Conservation (phyloP, 805 yeast genomes). For the Lipomyces kockii region DNA sequence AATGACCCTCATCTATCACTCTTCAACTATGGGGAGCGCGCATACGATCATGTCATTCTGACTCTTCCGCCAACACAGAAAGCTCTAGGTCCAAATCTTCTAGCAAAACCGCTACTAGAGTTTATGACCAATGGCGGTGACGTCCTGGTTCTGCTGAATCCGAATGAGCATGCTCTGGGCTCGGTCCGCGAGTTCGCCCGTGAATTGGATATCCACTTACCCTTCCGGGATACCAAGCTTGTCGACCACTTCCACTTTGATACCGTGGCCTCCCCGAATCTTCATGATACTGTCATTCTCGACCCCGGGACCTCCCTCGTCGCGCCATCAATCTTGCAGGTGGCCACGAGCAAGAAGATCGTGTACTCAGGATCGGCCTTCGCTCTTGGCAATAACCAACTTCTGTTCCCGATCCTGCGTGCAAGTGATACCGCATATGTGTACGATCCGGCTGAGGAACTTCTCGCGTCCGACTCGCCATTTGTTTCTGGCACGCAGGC, state of each 20-base stretch:
- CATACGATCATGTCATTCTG: constrained; percentile 61
- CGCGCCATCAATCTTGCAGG: constrained; percentile 31
- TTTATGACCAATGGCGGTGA: constrained; percentile 76
- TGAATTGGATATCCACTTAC: constrained; percentile 81
- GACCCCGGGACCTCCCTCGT: constrained; percentile 33
- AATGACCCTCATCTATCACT: constrained; percentile 45
- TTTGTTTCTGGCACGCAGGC: constrained; percentile 88
- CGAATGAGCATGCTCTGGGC: constrained; percentile 61
- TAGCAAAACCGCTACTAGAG: constrained; percentile 57
- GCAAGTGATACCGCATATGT: constrained; percentile 67
- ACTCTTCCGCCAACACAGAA: constrained; percentile 56
- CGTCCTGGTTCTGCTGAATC: constrained; percentile 50
- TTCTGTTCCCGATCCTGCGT: constrained; percentile 68
- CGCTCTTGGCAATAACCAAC: constrained; percentile 67
- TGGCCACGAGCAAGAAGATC: constrained; percentile 30
- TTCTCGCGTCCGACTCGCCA: constrained; percentile 50
- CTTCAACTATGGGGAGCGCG: constrained; percentile 51
- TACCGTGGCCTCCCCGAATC: constrained; percentile 34
- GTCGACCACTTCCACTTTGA: constrained; percentile 64
- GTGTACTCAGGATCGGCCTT: constrained; percentile 66
- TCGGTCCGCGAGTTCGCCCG: constrained; percentile 68
- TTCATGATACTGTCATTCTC: constrained; percentile 41
- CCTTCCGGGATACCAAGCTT: constrained; percentile 71
- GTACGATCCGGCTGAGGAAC: constrained; percentile 53
- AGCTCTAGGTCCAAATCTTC: constrained; percentile 47